Percentiles rank a stretch among this genome's conserved stretches.
phyloP scores from a whole-genome alignment of 1,139 yeast genomes.

The Sugiyamaella pinicola region DNA sequence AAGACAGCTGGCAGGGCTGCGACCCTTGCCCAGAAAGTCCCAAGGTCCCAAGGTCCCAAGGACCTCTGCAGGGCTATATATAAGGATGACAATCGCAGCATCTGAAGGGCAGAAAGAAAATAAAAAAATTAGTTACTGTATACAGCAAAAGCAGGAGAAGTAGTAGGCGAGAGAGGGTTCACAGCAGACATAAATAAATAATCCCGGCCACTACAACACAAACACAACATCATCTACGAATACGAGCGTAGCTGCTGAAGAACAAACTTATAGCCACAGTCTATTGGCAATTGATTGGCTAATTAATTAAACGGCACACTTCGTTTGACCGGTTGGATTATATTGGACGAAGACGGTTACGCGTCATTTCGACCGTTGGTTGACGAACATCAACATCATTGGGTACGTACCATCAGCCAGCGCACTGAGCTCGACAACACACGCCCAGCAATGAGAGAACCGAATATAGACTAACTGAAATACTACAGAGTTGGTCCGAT shows the following conservation, averaged over 20 bases:
- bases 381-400: no score
- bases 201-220: neutral
- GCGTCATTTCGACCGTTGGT: no score
- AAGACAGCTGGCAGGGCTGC: no score
- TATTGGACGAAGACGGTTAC: no score
- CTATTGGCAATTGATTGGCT: neutral
- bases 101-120: neutral
- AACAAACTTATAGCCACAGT: no score
- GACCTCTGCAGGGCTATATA: conserved; percentile 18
- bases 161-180: neutral
- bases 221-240: no score
- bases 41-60: neutral
- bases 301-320: neutral
- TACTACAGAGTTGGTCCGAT: no score
- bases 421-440: no score
- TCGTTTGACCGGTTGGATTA: no score
- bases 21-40: neutral
- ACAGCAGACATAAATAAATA: neutral
- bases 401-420: no score
- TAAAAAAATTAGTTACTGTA: conserved; percentile 5
- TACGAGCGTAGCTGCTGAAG: no score
- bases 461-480: neutral
- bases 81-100: conserved; percentile 14
- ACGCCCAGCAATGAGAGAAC: no score
- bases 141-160: conserved; percentile 4